Conservation (phyloP, 1,284 basidiomycete species). For the Boletus semigastroideus region DNA sequence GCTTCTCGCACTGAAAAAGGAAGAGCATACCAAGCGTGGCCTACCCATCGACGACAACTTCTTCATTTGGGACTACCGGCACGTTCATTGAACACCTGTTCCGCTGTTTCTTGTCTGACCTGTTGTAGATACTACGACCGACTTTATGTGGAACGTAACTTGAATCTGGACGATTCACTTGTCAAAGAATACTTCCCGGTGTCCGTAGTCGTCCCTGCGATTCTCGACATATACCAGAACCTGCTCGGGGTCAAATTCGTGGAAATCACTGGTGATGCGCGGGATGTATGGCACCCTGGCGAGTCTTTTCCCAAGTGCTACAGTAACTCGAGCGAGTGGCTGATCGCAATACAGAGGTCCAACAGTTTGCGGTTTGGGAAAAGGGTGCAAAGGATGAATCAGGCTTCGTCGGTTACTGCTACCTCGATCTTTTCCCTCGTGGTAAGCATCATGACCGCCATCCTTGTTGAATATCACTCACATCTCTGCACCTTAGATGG, state of each 20-base stretch:
- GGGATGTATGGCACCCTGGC: slow-evolving; percentile 71
- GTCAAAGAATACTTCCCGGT: slow-evolving; percentile 89
- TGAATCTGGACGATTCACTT: slow-evolving; percentile 69
- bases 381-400: slow-evolving; percentile 66
- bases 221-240: slow-evolving; percentile 79
- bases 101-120: not conserved
- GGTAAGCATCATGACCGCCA: slow-evolving; percentile 38
- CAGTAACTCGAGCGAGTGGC: not conserved
- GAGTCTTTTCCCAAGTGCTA: slow-evolving; percentile 15
- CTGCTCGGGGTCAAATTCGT: slow-evolving; percentile 74
- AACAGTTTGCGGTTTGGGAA: slow-evolving; percentile 81
- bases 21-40: slow-evolving; percentile 60
- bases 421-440: slow-evolving; percentile 85
- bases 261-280: slow-evolving; percentile 53
- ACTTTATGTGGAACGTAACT: slow-evolving; percentile 62
- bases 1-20: slow-evolving; percentile 70
- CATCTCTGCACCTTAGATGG: slow-evolving; percentile 41
- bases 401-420: slow-evolving; percentile 78
- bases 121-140: slow-evolving; percentile 62
- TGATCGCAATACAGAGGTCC: slow-evolving; percentile 55
- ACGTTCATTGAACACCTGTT: not conserved
- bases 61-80: slow-evolving; percentile 66
- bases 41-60: slow-evolving; percentile 67
- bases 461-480: slow-evolving; percentile 1
- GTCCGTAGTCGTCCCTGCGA: slow-evolving; percentile 72